Evolutionary conservation across 2,329 filamentous ascomycete species (phyloP).

Genomic region (Pseudogymnoascus sp.): DNA sequence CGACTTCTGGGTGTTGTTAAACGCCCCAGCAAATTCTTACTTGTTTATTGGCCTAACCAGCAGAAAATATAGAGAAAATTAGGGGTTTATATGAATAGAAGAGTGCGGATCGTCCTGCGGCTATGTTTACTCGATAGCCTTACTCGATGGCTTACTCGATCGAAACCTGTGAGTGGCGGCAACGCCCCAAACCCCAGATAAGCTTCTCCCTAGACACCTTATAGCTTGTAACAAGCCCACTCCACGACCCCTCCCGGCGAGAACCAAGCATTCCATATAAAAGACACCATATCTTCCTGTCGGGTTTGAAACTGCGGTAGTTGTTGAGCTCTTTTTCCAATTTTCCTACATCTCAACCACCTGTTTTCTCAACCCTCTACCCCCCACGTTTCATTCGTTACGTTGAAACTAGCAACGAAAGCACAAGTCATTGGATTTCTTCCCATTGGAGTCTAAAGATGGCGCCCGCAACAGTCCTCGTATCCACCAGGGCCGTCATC

Average conservation of each 20-base stretch:
- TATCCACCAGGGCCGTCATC: conserved; percentile 76
- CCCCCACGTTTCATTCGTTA: not conserved
- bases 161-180: conserved; percentile 9
- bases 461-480: conserved; percentile 47
- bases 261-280: conserved; percentile 4
- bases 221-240: conserved; percentile 2
- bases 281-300: not conserved
- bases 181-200: not conserved
- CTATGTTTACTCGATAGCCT: conserved; percentile 7
- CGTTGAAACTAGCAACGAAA: not conserved
- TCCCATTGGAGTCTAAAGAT: not conserved
- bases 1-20: not conserved
- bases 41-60: not conserved
- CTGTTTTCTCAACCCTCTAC: not conserved
- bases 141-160: conserved; percentile 10
- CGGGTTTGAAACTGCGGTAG: not conserved
- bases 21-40: not conserved
- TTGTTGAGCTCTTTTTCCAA: not conserved
- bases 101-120: not conserved
- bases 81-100: not conserved
- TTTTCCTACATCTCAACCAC: not conserved
- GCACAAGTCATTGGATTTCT: not conserved
- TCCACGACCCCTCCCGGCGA: not conserved
- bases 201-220: conserved; percentile 5
- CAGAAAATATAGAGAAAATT: not conserved